Conservation (phyloP, 495 filamentous ascomycete genomes). For the Diplogelasinospora grovesii region DNA sequence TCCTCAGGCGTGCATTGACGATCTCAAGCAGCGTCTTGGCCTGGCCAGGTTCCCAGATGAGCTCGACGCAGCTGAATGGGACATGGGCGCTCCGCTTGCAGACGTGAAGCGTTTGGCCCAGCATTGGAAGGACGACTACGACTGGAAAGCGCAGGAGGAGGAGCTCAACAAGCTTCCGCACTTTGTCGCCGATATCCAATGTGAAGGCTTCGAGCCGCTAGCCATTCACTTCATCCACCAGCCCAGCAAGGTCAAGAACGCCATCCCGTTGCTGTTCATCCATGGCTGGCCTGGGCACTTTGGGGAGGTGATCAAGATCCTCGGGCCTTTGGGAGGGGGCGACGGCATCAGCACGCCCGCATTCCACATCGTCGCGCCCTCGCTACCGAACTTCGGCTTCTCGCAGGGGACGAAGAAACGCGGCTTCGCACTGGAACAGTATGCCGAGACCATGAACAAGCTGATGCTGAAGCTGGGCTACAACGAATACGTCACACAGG, state of each 20-base stretch:
- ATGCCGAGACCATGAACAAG: constrained; percentile 11
- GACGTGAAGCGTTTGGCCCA: constrained; percentile 45
- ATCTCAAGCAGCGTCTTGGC: constrained; percentile 25
- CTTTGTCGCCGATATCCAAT: constrained; percentile 44
- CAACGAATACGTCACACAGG: constrained; percentile 7
- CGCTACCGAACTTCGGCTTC: constrained; percentile 46
- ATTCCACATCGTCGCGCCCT: constrained; percentile 63
- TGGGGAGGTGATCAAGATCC: constrained; percentile 57
- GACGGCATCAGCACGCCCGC: constrained; percentile 34
- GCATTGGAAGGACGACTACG: constrained; percentile 43
- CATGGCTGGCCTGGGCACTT: constrained; percentile 66
- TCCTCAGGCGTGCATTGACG: constrained; percentile 19
- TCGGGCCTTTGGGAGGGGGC: constrained; percentile 44
- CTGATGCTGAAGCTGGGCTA: constrained; percentile 16
- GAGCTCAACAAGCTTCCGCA: constrained; percentile 51
- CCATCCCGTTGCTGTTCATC: constrained; percentile 49
- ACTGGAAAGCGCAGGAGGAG: constrained; percentile 41
- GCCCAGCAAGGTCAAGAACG: constrained; percentile 32
- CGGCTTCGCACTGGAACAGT: constrained; percentile 10
- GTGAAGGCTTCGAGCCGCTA: constrained; percentile 39
- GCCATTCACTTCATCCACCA: constrained; percentile 52
- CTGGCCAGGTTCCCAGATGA: constrained; percentile 23
- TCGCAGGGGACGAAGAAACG: constrained; percentile 7
- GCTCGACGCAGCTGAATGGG: constrained; percentile 27
- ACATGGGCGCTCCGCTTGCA: constrained; percentile 40